These are phyloP conservation scores for Striga asiatica DNA, from an alignment of 257 asterid species.

Conservation along the genomic window DNA sequence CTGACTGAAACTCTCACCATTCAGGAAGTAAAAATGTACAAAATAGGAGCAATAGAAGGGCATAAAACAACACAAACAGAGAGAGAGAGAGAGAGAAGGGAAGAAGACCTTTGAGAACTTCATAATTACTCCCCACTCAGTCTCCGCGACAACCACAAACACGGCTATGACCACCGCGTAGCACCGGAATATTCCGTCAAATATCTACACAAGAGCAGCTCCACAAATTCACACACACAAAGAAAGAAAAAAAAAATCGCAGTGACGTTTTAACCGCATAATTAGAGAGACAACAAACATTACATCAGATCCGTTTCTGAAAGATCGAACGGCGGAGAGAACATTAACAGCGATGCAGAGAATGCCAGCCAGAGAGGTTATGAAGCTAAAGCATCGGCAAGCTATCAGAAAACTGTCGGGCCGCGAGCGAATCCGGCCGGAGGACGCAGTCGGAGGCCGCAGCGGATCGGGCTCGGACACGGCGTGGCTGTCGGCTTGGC, in stretches of 20 bases:
- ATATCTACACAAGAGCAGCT: conserved; percentile 32
- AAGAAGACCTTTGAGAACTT: conserved; percentile 84
- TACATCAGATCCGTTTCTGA: conserved; percentile 71
- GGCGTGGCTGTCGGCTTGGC: neutral
- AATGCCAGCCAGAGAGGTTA: conserved; percentile 60
- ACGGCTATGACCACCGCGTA: conserved; percentile 72
- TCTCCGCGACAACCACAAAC: conserved; percentile 75
- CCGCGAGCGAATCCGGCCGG: conserved; percentile 26
- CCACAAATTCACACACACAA: neutral
- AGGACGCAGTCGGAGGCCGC: conserved; percentile 13
- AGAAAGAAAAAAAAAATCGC: neutral
- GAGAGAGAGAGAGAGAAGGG: neutral
- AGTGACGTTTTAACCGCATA: neutral
- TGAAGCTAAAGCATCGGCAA: conserved; percentile 60
- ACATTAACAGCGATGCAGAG: conserved; percentile 79
- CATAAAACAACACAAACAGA: neutral
- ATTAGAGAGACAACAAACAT: neutral
- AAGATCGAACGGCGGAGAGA: conserved; percentile 77
- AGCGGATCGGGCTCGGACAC: conserved; percentile 15
- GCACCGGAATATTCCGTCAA: conserved; percentile 95
- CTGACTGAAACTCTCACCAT: conserved; percentile 1
- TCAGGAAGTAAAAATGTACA: no score
- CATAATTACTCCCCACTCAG: conserved; percentile 70
- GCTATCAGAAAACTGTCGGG: conserved; percentile 47
- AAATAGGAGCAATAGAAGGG: neutral